These are phyloP conservation scores for Mucor saturninus DNA, from an alignment of 371 early-diverging fungal genomes.

Conservation along the genomic window DNA sequence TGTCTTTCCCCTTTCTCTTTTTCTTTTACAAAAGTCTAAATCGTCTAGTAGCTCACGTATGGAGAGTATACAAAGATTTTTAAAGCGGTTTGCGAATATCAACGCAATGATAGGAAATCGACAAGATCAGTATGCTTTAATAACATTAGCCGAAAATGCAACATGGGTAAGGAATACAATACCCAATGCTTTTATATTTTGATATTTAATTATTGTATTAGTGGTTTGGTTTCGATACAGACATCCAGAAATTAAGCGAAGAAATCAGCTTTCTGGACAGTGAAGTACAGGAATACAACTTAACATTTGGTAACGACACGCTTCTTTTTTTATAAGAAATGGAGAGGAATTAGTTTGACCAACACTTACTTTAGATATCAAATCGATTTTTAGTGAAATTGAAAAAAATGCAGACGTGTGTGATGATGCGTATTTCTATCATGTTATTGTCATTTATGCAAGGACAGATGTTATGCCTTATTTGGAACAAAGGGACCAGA, in stretches of 20 bases:
- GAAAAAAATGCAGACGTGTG: neutral
- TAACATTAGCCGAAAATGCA: conserved; percentile 7
- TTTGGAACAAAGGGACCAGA: neutral
- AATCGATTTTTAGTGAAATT: conserved; percentile 3
- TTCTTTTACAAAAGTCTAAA: neutral
- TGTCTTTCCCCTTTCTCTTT: no score
- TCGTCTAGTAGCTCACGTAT: conserved; percentile 5
- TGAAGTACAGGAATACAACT: neutral
- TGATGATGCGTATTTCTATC: neutral
- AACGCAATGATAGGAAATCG: conserved; percentile 17
- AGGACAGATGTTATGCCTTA: conserved; percentile 7
- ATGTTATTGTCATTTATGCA: conserved; percentile 15
- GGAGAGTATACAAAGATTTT: conserved; percentile 10
- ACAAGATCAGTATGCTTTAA: conserved; percentile 10
- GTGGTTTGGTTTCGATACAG: conserved; percentile 7
- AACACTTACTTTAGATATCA: conserved; percentile 1
- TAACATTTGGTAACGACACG: conserved; percentile 4
- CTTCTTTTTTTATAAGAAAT: no score
- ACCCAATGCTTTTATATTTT: neutral
- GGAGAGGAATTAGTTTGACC: neutral
- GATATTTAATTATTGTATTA: neutral
- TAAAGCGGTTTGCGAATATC: conserved; percentile 11
- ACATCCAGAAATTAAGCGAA: neutral
- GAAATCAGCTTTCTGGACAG: neutral
- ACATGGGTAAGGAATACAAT: conserved; percentile 10